Base-by-base conservation (phyloP, 768 basidiomycete species). In the Termitomyces sp. region DNA sequence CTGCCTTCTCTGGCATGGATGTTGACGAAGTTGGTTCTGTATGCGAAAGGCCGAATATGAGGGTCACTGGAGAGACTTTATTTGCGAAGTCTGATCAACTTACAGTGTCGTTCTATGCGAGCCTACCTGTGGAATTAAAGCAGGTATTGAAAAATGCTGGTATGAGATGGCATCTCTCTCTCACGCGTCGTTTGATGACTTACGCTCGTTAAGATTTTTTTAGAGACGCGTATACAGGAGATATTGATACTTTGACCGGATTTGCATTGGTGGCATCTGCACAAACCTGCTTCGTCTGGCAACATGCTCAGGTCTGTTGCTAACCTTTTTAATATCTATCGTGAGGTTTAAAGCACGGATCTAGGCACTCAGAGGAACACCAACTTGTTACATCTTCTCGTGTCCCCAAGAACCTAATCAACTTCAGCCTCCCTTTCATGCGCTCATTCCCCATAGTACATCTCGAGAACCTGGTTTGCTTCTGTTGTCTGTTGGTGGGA, bases 381-480 rank as follows among this genome's bases (percentile, higher is more conserved):
- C 88, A 9, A 91, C 89, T 11, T 91, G 90, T 67, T 91, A 91
- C 62, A 91, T 92, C 45, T 89, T 92, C 62, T 75, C 84, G 11
- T 89, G 86, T 65, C 90, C 90, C 5, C 70, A 71, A 57, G 73
- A 78, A 55, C 60, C 72, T 21, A 68, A 71, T 21, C 69, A 70
- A 35, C 65, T 68, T 1, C 66, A 70, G 47, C 79, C 81, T 38
- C 76, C 81, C 12, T 72, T 82, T 40, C 79, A 84, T 70, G 77
- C 77, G n/a, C 79, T 93, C 15, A 81, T 91, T 21, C 87, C 90
- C 15, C 81, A 81, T 63, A 80, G 80, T 12, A 59, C 77, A 4
- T 77, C 82, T 12, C 82, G 89, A 42, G 94, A 98, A 71, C 94
- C 94, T 3, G 94, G 94, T 26, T 81, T 96, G 40, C 83, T 97